A percentile compares a stretch with the other conserved stretches of the same genome.
Evolutionary conservation across 2,329 filamentous ascomycete genomes (phyloP).

Genomic region (Lachnellula hyalina): DNA sequence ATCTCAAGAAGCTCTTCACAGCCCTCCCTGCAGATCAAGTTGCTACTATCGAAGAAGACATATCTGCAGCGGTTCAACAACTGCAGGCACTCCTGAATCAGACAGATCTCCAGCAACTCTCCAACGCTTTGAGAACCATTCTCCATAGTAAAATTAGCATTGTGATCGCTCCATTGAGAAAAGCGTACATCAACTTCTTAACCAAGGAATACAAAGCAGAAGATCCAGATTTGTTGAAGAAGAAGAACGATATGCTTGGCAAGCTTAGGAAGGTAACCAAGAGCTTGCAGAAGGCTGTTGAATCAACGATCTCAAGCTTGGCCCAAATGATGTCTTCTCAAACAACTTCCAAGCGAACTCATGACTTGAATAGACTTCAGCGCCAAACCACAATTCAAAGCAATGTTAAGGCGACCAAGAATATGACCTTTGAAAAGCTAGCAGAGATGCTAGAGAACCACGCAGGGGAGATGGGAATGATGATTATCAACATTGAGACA

Average conservation of each 20-base stretch:
- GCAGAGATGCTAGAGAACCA: conserved; percentile 15
- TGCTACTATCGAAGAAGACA: conserved; percentile 15
- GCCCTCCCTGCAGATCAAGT: conserved; percentile 13
- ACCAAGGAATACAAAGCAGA: conserved; percentile 8
- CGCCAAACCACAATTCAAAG: conserved; percentile 24
- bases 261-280: conserved; percentile 14
- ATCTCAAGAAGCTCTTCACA: conserved; percentile 13
- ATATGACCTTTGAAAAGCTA: conserved; percentile 22
- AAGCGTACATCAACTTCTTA: conserved; percentile 13
- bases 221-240: conserved; percentile 13
- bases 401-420: conserved; percentile 23
- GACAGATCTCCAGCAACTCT: conserved; percentile 16
- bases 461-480: conserved; percentile 20
- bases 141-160: conserved; percentile 10
- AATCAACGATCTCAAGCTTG: conserved; percentile 16
- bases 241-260: conserved; percentile 16
- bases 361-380: conserved; percentile 25
- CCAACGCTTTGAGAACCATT: conserved; percentile 4
- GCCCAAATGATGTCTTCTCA: conserved; percentile 27
- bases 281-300: conserved; percentile 10
- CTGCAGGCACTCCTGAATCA: conserved; percentile 16
- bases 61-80: conserved; percentile 16
- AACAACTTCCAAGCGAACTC: conserved; percentile 26
- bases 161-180: conserved; percentile 9
- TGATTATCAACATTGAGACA: conserved; percentile 19